phyloP scores from a whole-genome alignment of 768 basidiomycete species.

The Russula sp. region DNA sequence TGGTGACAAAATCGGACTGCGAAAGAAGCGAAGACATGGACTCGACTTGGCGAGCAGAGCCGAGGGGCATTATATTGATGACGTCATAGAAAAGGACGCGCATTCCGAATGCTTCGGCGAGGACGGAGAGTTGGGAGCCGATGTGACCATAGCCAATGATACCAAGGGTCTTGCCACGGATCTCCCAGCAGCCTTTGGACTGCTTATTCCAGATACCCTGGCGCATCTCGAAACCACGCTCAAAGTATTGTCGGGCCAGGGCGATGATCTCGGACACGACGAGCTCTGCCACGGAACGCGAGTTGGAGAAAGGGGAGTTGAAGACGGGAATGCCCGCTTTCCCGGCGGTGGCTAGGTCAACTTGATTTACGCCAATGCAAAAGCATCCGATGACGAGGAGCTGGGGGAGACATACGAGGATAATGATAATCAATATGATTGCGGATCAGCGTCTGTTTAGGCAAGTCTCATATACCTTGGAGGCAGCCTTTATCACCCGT shows the following conservation, averaged over 20 bases:
- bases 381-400: slow-evolving; percentile 96
- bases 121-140: slow-evolving; percentile 92
- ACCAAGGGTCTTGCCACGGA: slow-evolving; percentile 95
- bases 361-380: slow-evolving; percentile 99
- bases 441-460: not conserved
- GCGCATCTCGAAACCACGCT: slow-evolving; percentile 83
- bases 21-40: slow-evolving; percentile 65
- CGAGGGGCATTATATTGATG: slow-evolving; percentile 95
- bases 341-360: slow-evolving; percentile 79
- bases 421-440: not conserved
- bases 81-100: slow-evolving; percentile 94
- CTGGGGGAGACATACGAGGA: slow-evolving; percentile 36
- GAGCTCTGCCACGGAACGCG: slow-evolving; percentile 96
- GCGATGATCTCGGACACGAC: slow-evolving; percentile 92
- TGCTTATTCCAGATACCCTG: slow-evolving; percentile 98
- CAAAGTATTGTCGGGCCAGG: slow-evolving; percentile 88
- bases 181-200: slow-evolving; percentile 96
- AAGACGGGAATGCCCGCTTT: slow-evolving; percentile 93
- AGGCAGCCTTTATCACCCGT: slow-evolving; percentile 78
- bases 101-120: slow-evolving; percentile 95
- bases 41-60: slow-evolving; percentile 87
- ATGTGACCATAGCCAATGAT: slow-evolving; percentile 99
- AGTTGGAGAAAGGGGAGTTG: slow-evolving; percentile 99
- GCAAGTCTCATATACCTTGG: slow-evolving; percentile 52
- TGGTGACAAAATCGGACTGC: slow-evolving; percentile 87